A percentile compares a stretch with the other conserved stretches of the same genome.
Conservation (phyloP, 176 grass and related monocot genomes). For the Eragrostis curvula region DNA sequence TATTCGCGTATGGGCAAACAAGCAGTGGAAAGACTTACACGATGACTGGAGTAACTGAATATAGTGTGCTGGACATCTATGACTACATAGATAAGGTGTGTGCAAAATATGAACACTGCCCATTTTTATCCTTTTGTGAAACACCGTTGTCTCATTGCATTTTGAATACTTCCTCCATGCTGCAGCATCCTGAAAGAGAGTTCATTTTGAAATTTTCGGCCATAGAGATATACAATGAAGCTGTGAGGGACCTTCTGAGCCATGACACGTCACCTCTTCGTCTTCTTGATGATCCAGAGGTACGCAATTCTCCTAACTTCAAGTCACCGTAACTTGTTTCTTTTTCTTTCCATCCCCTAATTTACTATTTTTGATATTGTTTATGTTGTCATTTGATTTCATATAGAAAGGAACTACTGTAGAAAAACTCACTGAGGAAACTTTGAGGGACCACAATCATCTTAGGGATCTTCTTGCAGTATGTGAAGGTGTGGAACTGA, state of each 20-base stretch:
- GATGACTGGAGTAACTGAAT: constrained; percentile 85
- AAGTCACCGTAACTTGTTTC: constrained; percentile 7
- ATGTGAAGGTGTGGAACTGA: constrained; percentile 71
- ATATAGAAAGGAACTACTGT: constrained; percentile 92
- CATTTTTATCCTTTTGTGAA: background rate
- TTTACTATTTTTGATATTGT: constrained; percentile 9
- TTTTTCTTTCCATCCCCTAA: background rate
- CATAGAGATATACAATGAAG: constrained; percentile 98
- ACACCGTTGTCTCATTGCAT: background rate
- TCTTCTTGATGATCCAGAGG: constrained; percentile 99
- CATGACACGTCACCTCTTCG: constrained; percentile 72
- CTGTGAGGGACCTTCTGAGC: constrained; percentile 90
- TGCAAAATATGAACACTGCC: background rate
- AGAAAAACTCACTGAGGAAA: constrained; percentile 92
- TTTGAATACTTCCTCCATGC: constrained; percentile 21
- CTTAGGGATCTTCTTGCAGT: constrained; percentile 75
- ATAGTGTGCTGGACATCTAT: constrained; percentile 81
- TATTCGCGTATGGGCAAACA: constrained; percentile 98
- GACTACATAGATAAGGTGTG: constrained; percentile 80
- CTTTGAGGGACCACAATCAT: constrained; percentile 69
- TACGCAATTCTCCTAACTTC: constrained; percentile 44
- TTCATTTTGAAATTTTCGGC: constrained; percentile 95
- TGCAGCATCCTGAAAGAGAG: constrained; percentile 86
- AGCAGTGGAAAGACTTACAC: constrained; percentile 99
- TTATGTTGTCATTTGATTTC: constrained; percentile 41